Base-by-base conservation (phyloP, 805 yeast genomes). In the Kuraishia piskuri region DNA sequence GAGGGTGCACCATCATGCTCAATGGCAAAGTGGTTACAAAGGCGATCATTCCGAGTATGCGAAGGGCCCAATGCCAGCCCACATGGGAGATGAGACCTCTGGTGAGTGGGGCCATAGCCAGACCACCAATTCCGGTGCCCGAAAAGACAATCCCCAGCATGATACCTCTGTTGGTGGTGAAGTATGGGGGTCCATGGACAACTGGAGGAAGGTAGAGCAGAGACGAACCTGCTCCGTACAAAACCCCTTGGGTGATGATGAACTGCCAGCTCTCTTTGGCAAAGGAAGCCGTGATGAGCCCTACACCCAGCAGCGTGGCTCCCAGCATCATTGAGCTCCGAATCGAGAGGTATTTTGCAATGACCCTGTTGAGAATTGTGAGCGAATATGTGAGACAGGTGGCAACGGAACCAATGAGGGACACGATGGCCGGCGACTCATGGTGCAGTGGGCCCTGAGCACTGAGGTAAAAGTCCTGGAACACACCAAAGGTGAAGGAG, bases 101-200 rank as follows among this genome's bases (percentile, higher is more conserved):
- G 1, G 66, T 61, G 1, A 67, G 44, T 2, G 66, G 62, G 2
- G 73, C 72, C 51, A 69, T 50, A 1, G 61, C 61, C 45, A 70
- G 60, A 2, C 67, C 72, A 6, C 74, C 74, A 46, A 69, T 56
- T 14, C 74, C 74, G 1, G 72, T 61, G 14, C 74, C 74, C 24
- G 69, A 61, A 52, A 69, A 69, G 14, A 69, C 51, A 2, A 68
- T 50, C 2, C 74, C 74, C 63, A 68, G 58, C 1, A 73, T 73
- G 52, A 66, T 59, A 7, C 67, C 72, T 49, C 73, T 55, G 54
- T 67, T 63, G 26, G 61, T 57, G 12, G 57, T 58, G 55, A 64
- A 70, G 55, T 57, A 69, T 2, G 64, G 62, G 9, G 72, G 72
- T 3, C 68, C 69, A 56, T 67, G 65, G 0, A 65, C 66, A 24